Percentiles rank a stretch among this genome's conserved stretches.
Evolutionary conservation across 805 yeast species (phyloP).

Genomic region (Komagataella pseudopastoris): DNA sequence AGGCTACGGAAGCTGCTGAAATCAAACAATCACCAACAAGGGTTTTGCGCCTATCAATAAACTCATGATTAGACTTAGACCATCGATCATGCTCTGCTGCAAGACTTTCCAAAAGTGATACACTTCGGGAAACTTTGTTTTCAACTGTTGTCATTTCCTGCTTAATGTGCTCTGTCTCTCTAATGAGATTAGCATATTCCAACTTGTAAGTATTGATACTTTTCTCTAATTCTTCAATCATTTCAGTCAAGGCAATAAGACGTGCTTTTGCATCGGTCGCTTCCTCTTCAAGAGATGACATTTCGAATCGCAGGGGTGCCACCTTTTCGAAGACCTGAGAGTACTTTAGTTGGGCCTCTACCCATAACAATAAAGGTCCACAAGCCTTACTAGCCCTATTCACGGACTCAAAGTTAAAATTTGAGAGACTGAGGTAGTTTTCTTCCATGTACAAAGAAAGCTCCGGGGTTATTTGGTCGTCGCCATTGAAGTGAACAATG

Average conservation of each 20-base stretch:
- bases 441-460: slow-evolving; percentile 43
- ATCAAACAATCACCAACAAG: slow-evolving; percentile 57
- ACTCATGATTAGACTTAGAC: slow-evolving; percentile 43
- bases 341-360: slow-evolving; percentile 75
- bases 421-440: slow-evolving; percentile 46
- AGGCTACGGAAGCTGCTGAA: slow-evolving; percentile 46
- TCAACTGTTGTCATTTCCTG: slow-evolving; percentile 54
- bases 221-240: slow-evolving; percentile 62
- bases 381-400: slow-evolving; percentile 90
- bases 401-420: slow-evolving; percentile 59
- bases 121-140: slow-evolving; percentile 46
- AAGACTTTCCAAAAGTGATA: slow-evolving; percentile 45
- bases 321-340: slow-evolving; percentile 56
- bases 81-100: slow-evolving; percentile 63
- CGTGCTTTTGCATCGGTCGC: slow-evolving; percentile 54
- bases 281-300: slow-evolving; percentile 40
- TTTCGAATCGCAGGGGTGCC: slow-evolving; percentile 63
- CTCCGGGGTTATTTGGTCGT: slow-evolving; percentile 45
- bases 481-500: slow-evolving; percentile 42
- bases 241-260: slow-evolving; percentile 61
- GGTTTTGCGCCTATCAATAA: slow-evolving; percentile 26
- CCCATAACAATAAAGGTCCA: slow-evolving; percentile 87
- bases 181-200: slow-evolving; percentile 57
- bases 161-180: slow-evolving; percentile 69
- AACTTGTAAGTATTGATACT: slow-evolving; percentile 58